A percentile compares a stretch with the other conserved stretches of the same genome.
Conservation (phyloP, 345 rosid species). For the Syzygium jambos region DNA sequence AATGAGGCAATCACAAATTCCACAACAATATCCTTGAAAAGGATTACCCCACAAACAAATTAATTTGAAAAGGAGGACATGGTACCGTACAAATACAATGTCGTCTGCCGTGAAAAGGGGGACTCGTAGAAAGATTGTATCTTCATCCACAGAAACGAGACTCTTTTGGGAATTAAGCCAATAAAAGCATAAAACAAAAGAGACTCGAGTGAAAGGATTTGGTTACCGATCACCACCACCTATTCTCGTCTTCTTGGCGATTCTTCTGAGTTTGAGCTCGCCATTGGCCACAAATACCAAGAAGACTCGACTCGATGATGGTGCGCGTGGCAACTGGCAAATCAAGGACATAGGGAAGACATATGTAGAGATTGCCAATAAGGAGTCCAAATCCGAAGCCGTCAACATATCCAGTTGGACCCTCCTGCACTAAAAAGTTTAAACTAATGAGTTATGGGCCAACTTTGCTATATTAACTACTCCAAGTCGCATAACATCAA, state of each 20-base stretch:
- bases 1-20: not conserved
- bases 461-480: too few species aligned
- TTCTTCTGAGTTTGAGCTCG: not conserved
- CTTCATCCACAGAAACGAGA: not conserved
- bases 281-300: not conserved
- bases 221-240: slow-evolving; percentile 34
- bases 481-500: too few species aligned
- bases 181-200: not conserved
- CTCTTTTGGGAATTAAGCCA: not conserved
- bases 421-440: too few species aligned
- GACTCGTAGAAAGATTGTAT: not conserved
- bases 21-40: not conserved
- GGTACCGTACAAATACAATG: not conserved
- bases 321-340: not conserved
- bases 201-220: slow-evolving; percentile 4
- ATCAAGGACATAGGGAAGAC: too few species aligned
- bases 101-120: not conserved
- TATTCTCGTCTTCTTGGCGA: not conserved
- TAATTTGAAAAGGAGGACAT: not conserved
- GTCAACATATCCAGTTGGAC: too few species aligned
- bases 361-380: too few species aligned
- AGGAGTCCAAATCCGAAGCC: too few species aligned
- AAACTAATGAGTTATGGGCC: too few species aligned
- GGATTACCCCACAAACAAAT: not conserved
- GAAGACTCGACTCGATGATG: not conserved